These are phyloP conservation scores for Cytospora chrysosperma DNA, from an alignment of 2,329 filamentous ascomycete genomes.

Conservation along the genomic window DNA sequence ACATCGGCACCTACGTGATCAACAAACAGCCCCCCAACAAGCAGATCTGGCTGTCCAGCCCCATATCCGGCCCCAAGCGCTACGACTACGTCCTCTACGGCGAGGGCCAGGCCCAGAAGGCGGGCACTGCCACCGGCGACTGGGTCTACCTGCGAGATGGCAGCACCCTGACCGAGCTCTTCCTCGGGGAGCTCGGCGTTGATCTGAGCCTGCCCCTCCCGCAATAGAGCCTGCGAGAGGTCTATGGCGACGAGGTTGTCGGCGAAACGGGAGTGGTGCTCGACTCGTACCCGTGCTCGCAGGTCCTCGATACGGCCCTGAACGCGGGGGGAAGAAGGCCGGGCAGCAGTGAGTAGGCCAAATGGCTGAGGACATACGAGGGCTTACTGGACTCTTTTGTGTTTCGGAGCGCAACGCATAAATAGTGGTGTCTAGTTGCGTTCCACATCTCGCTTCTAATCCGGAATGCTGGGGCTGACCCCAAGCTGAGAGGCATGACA, in stretches of 20 bases:
- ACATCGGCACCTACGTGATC: constrained; percentile 81
- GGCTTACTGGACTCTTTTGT: background rate
- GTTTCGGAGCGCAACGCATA: background rate
- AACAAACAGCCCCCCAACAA: constrained; percentile 99
- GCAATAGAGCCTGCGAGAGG: constrained; percentile 14
- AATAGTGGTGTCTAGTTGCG: background rate
- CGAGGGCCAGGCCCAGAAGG: constrained; percentile 75
- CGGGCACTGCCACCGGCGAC: constrained; percentile 68
- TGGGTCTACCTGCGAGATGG: constrained; percentile 91
- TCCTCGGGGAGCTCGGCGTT: constrained; percentile 75
- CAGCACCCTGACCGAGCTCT: constrained; percentile 68
- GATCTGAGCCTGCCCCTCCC: constrained; percentile 44
- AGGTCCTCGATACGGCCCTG: background rate
- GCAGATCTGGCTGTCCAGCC: constrained; percentile 95
- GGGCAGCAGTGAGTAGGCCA: background rate
- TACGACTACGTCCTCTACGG: constrained; percentile 82
- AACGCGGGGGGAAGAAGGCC: background rate
- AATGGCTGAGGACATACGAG: background rate
- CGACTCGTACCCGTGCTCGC: background rate
- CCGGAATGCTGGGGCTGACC: background rate
- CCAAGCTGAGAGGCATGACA: no score
- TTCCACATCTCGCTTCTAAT: background rate
- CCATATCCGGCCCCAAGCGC: constrained; percentile 86
- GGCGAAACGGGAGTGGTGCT: background rate
- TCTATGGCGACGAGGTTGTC: background rate